Evolutionary conservation across 1,284 basidiomycete species (phyloP), one percentile per base, ranked within the genome.

Genomic region (Coniferiporia sulphurascens): DNA sequence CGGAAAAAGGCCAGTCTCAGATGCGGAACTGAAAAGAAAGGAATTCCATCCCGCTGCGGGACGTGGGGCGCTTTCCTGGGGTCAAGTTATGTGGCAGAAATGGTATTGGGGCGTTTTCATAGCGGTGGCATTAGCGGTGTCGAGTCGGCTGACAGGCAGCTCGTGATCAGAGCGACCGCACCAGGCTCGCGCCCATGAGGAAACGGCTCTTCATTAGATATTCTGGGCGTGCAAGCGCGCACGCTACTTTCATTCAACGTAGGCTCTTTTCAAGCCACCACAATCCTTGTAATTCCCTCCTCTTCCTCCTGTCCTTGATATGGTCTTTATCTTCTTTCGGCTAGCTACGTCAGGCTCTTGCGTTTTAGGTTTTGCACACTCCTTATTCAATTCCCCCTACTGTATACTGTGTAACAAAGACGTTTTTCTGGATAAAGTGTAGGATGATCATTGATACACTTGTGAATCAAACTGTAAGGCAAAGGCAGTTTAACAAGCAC

Each of bases 51-150:
- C 64, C 21, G 56, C 63, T 7, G 63, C 65, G 45, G 63, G 52
- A 22, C 80, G 78, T 6, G 81, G 81, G 76, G 73, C 77, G 12
- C 72, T 79, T 6, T 76, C 80, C 5, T 84, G 85, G 82, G 78
- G 84, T 52, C 79, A 82, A 62, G 71, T 89, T 48, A 70, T 91
- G n/a, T 87, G 83, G 82, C 86, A 90, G 68, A 89, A 89, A 69
- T 91, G 89, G 89, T 76, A 86, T 61, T 88, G 88, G 83, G 87
- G 89, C n/a, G 77, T 87, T 34, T 70, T 91, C 60, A 86, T 91
- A 62, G 85, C 83, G 2, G 70, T 91, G 55, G 89, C 89, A 1
- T 83, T 91, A 45, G 72, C 91, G 54, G 81, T 91, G 15, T 91
- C 89, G 45, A 80, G 86, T 53, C 59, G 59, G 63, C 74, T 90